These are phyloP conservation scores for Malus orientalis DNA, from an alignment of 306 rosid species.

Conservation along the genomic window DNA sequence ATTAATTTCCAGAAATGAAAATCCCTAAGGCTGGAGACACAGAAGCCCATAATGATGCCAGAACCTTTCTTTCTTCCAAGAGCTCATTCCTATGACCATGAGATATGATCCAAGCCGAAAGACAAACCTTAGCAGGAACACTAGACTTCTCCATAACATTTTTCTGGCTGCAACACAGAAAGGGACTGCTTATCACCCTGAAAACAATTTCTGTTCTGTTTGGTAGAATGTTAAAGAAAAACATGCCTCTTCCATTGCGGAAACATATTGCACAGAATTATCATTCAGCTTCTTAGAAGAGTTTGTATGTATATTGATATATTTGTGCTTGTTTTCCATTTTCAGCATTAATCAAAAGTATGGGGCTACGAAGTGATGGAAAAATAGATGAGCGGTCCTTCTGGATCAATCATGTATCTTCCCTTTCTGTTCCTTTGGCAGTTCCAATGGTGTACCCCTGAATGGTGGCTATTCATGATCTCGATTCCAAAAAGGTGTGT, in stretches of 20 bases:
- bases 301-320: slow-evolving; percentile 13
- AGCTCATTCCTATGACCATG: neutral
- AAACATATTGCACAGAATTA: neutral
- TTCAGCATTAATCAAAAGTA: slow-evolving; percentile 84
- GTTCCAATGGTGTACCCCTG: slow-evolving; percentile 95
- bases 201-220: neutral
- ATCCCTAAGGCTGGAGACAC: neutral
- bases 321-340: slow-evolving; percentile 21
- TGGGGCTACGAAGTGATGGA: slow-evolving; percentile 74
- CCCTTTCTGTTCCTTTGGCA: slow-evolving; percentile 76
- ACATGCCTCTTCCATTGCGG: neutral
- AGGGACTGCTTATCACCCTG: neutral
- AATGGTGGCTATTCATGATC: slow-evolving; percentile 79
- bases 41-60: neutral
- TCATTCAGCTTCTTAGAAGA: neutral
- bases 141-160: neutral
- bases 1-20: neutral
- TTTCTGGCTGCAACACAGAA: neutral
- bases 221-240: neutral
- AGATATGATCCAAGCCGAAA: neutral
- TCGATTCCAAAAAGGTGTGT: slow-evolving; percentile 59
- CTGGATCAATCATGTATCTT: slow-evolving; percentile 77
- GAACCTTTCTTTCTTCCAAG: neutral
- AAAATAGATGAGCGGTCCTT: slow-evolving; percentile 84
- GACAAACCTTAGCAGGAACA: neutral